These are phyloP conservation scores for Jackrogersella multiformis DNA, from an alignment of 495 filamentous ascomycete species.

Conservation along the genomic window DNA sequence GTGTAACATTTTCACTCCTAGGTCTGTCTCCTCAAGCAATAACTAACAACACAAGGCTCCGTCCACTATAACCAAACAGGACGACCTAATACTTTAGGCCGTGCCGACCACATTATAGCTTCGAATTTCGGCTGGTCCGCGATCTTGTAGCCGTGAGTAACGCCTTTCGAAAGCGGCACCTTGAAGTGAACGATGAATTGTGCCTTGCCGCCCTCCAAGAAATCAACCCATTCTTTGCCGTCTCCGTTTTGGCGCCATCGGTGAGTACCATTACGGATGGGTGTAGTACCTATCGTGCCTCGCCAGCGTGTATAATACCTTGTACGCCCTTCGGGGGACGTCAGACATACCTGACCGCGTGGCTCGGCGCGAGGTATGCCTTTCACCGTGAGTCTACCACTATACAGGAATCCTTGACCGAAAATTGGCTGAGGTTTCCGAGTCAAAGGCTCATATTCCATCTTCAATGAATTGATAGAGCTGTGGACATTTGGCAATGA, in stretches of 20 bases:
- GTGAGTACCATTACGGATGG: not conserved
- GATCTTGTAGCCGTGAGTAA: conserved; percentile 13
- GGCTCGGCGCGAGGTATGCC: conserved; percentile 19
- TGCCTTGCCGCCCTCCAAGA: conserved; percentile 7
- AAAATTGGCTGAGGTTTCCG: conserved; percentile 12
- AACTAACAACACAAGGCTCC: not conserved
- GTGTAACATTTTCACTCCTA: no score
- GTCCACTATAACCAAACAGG: not conserved
- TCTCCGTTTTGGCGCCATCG: conserved; percentile 4
- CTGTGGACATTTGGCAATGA: not conserved
- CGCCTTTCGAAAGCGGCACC: not conserved
- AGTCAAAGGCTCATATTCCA: conserved; percentile 17
- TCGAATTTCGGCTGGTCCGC: conserved; percentile 6
- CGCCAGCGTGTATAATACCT: conserved; percentile 17
- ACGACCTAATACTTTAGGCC: not conserved
- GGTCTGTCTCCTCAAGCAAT: not conserved
- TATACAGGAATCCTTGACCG: conserved; percentile 17
- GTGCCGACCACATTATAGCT: conserved; percentile 1
- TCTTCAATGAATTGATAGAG: not conserved
- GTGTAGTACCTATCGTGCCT: not conserved
- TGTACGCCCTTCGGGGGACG: not conserved
- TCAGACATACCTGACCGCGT: not conserved
- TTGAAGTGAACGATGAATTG: conserved; percentile 17
- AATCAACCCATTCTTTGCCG: conserved; percentile 17
- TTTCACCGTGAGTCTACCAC: conserved; percentile 22